Evolutionary conservation across 306 rosid genomes (phyloP), one percentile per base, ranked within the genome.

Genomic region (Spatholobus suberectus): DNA sequence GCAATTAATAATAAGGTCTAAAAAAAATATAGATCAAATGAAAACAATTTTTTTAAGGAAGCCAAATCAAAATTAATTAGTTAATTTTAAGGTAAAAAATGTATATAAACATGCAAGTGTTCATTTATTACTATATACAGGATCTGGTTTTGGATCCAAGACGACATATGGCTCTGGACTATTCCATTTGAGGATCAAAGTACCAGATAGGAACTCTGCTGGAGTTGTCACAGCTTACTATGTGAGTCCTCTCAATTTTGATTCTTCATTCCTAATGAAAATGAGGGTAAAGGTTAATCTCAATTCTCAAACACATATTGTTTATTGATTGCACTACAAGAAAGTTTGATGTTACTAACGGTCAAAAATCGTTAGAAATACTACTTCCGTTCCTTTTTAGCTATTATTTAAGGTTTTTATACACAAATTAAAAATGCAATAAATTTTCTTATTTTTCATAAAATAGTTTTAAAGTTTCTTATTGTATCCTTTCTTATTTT

Each of bases 71-170:
- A 44, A 44, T 41, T 8, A 41, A 8, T 55, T 2, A 21, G 57
- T 49, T 55, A 59, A 24, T 1, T 12, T 27, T 13, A 26, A 13
- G 38, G 5, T 9, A 26, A 26, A 59, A 13, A 26, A 58, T 11
- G 18, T 26, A 13, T 26, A 23, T 59, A 59, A 26, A 5, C 8
- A 59, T 59, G 66, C 5, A 37, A 24, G 38, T 59, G 35, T 63
- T 15, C 13, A 32, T 2, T 34, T 34, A 65, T 34, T 63, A 32
- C 34, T 54, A 26, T 26, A 23, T 23, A 67, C 63, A 86, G 93
- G 93, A 21, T 85, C 91, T 70, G 92, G 92, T 11, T 86, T 91
- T 81, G 86, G 70, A 70, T 89, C 94, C 61, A 87, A 87, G 67
- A 80, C 73, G 84, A 66, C 75, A 24, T 89, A 87, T 17, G 86